Percentiles rank a stretch among this genome's conserved stretches.
phyloP scores from a whole-genome alignment of 805 yeast species.

The Candida alai region DNA sequence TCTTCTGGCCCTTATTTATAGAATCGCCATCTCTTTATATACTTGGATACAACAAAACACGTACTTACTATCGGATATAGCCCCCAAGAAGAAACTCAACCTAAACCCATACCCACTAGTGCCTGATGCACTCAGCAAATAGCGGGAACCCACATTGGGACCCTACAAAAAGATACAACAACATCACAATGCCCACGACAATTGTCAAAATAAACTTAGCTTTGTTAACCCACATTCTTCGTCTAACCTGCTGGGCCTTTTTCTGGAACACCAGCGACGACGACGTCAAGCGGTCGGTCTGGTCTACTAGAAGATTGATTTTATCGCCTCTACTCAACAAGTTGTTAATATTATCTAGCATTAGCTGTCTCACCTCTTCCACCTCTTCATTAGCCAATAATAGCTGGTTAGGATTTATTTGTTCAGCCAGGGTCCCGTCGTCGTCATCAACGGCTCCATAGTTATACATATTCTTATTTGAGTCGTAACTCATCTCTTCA shows the following conservation, averaged over 20 bases:
- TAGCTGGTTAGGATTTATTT: slow-evolving; percentile 34
- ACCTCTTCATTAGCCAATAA: slow-evolving; percentile 50
- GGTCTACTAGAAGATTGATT: slow-evolving; percentile 66
- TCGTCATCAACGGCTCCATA: slow-evolving; percentile 29
- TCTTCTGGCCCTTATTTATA: too few species aligned
- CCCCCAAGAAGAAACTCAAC: too few species aligned
- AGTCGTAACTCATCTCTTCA: slow-evolving; percentile 46
- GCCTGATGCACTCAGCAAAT: slow-evolving; percentile 36
- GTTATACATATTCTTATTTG: slow-evolving; percentile 28
- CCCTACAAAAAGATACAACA: slow-evolving; percentile 47
- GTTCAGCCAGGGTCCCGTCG: slow-evolving; percentile 11
- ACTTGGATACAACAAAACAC: too few species aligned
- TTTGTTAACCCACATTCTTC: slow-evolving; percentile 69
- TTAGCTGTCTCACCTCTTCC: slow-evolving; percentile 59
- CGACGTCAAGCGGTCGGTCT: slow-evolving; percentile 69
- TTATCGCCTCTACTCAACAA: slow-evolving; percentile 77
- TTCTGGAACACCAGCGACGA: slow-evolving; percentile 68
- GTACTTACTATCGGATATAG: too few species aligned
- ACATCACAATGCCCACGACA: slow-evolving; percentile 16
- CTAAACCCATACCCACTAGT: too few species aligned
- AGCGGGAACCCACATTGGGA: slow-evolving; percentile 53
- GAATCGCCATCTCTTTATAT: too few species aligned
- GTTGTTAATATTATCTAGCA: slow-evolving; percentile 71
- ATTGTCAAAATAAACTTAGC: slow-evolving; percentile 38
- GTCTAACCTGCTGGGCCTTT: slow-evolving; percentile 57